Percentiles rank a stretch among this genome's conserved stretches.
Conservation (phyloP, 129 eudicot species). For the Silybum marianum region DNA sequence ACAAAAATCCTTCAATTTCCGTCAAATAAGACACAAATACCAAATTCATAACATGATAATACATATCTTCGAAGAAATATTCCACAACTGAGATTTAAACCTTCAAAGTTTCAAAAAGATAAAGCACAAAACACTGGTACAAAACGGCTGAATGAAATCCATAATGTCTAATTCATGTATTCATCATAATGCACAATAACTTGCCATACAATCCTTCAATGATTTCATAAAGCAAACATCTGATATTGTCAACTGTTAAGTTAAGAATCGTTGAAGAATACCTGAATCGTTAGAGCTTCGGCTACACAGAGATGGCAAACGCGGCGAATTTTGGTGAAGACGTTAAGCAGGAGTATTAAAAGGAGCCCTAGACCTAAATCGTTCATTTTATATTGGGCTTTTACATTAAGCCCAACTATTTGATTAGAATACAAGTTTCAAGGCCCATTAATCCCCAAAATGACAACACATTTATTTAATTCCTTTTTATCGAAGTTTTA, state of each 20-base stretch:
- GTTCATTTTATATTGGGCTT: background rate
- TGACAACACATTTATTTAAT: too few relatives aligned
- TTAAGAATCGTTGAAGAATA: background rate
- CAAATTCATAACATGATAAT: background rate
- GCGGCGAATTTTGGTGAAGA: conserved; percentile 15
- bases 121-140: background rate
- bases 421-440: too few relatives aligned
- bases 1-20: background rate
- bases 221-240: background rate
- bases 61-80: background rate
- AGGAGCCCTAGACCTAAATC: conserved; percentile 17
- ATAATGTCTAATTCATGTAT: background rate
- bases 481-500: background rate
- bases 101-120: background rate
- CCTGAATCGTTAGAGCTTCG: conserved; percentile 27
- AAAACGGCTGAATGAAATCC: background rate
- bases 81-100: background rate
- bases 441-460: background rate
- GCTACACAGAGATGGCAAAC: conserved; percentile 11
- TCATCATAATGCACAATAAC: background rate
- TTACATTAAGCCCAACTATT: too few relatives aligned
- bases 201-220: background rate
- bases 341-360: conserved; percentile 17
- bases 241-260: background rate
- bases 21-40: background rate